Evolutionary conservation across 441 rosid species (phyloP), one percentile per base, ranked within the genome.

Genomic region (Gossypium laxum): DNA sequence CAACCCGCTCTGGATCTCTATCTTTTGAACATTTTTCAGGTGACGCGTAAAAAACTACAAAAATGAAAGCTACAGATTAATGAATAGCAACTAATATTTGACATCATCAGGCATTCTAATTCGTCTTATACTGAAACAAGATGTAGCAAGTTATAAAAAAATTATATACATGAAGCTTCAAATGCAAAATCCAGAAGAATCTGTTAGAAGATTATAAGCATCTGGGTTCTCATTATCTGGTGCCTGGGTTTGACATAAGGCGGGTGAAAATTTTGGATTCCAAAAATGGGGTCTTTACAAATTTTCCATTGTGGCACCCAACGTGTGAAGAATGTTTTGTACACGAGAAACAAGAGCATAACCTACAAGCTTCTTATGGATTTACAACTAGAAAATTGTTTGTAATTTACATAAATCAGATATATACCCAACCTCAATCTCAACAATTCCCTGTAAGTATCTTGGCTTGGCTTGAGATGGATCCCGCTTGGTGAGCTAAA

Each of bases 391-490:
- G 82, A 74, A 72, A 61, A 32, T 19, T 45, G 50, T 72, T 71
- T 55, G 64, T 80, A 80, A 76, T 79, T 81, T 81, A 71, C 85
- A 82, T 59, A 69, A 73, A 79, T 18, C 57, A 52, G 57, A 52
- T 52, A 6, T 76, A 74, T 71, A 67, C 68, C 19, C 72, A 75
- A 22, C 75, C 73, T 69, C 77, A 15, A 71, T 75, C 77, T 74
- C 66, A 21, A 72, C 48, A 62, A 55, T 70, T 71, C 65, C 68
- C 74, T 69, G 64, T 84, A 83, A 93, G 78, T 88, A 85, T 83
- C 93, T 81, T 67, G 93, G 95, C 82, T 91, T 79, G 88, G 95
- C 91, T 89, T 93, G 86, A 88, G 70, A 69, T 80, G 87, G 73
- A 83, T 70, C 79, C 95, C 85, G 22, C 83, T 48, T 5, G 84